Base-by-base conservation (phyloP, 225 moss, liverwort and hornwort genomes). In the Straminergon stramineum region DNA sequence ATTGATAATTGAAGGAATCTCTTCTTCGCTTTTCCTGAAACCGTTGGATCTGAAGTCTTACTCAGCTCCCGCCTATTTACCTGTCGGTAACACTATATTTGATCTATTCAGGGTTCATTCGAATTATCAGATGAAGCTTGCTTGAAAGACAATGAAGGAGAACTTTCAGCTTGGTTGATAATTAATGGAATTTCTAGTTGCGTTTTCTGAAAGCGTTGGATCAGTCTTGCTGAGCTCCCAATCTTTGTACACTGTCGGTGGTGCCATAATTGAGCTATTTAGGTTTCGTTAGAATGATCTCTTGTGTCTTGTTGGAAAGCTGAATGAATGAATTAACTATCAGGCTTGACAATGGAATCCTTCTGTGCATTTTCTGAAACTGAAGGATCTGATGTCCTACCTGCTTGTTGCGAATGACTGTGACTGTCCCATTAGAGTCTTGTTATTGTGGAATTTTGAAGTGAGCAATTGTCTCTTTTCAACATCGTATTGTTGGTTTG, bases 261-360 rank as follows among this genome's bases (percentile, higher is more conserved):
- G 13, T 53, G 0, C 53, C 8, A 12, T 52, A 4, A 21, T 53
- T 52, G 52, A 34, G 13, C 13, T 21, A 34, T 52, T 53, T 76
- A 13, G 52, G 34, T 34, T 17, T 76, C 21, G 8, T 34, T 34
- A 0, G 8, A 34, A 76, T 34, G 34, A 13, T 48, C 31, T 27
- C 75, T 5, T 74, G 16, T 15, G 2, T 34, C 52, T 71, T 6
- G 71, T 15, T 71, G 41, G 52, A 52, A 52, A 52, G 32, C 52
- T 27, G 21, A 76, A 52, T 75, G 75, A 32, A 19, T 3, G 31
- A 75, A 5, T 48, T 51, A 20, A 1, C 48, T 13, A 51, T 51
- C 19, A 0, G 2, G 32, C 12, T 51, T 51, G 32, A 51, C 4
- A 1, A 20, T 7, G 31, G 17, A 75, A 1, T 13, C 9, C 4